Evolutionary conservation across 495 filamentous ascomycete species (phyloP).

Genomic region (Aspergillus steynii): DNA sequence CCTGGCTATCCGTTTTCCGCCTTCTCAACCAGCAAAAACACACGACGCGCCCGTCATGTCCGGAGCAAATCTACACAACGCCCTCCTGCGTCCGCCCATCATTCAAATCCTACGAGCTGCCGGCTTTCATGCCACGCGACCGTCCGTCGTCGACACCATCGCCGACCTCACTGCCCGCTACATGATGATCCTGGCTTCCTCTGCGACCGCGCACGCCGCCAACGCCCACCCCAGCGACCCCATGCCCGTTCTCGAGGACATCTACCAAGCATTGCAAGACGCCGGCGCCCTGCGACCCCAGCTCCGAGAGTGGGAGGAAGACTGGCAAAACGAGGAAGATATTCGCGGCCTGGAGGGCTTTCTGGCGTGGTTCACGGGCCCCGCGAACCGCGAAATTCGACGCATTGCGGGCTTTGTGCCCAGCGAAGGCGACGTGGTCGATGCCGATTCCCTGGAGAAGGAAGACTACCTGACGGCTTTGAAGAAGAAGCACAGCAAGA

Average conservation of each 20-base stretch:
- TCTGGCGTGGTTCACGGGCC: slow-evolving; percentile 69
- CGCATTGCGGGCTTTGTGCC: slow-evolving; percentile 59
- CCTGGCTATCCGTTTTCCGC: no score
- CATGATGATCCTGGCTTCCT: slow-evolving; percentile 63
- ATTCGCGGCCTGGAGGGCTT: slow-evolving; percentile 71
- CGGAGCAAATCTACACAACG: slow-evolving; percentile 59
- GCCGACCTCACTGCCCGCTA: slow-evolving; percentile 76
- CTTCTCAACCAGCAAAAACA: background rate
- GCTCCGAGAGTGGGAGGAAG: slow-evolving; percentile 56
- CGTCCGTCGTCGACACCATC: slow-evolving; percentile 75
- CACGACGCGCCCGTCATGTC: slow-evolving; percentile 33
- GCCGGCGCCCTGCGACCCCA: slow-evolving; percentile 68
- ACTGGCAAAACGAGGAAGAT: slow-evolving; percentile 66
- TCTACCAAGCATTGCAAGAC: slow-evolving; percentile 79
- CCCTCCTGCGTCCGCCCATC: slow-evolving; percentile 77
- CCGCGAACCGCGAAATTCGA: slow-evolving; percentile 69
- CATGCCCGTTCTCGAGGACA: slow-evolving; percentile 65
- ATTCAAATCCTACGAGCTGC: slow-evolving; percentile 85
- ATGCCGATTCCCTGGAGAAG: slow-evolving; percentile 49
- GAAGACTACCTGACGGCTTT: slow-evolving; percentile 77
- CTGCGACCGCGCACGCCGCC: slow-evolving; percentile 61
- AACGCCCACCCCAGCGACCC: slow-evolving; percentile 52
- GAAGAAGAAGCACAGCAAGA: slow-evolving; percentile 84
- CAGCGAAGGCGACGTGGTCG: slow-evolving; percentile 47
- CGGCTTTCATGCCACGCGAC: slow-evolving; percentile 75